Base-by-base conservation (phyloP, 1,284 basidiomycete genomes). In the Pholiota adiposa region DNA sequence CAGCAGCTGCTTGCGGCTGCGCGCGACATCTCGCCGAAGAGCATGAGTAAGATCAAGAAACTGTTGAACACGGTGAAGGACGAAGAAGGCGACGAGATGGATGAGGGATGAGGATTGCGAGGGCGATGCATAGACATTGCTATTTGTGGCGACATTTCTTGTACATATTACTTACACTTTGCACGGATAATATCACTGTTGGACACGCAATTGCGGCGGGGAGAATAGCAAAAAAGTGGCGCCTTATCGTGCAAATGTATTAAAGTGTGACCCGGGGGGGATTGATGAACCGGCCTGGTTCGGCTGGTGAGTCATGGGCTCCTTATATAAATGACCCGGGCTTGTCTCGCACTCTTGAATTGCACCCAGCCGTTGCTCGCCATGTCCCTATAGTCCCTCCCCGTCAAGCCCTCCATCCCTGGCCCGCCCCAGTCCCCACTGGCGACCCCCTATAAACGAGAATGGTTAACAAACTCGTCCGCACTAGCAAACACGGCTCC, bases 1-100 rank as follows among this genome's bases (percentile, higher is more conserved):
- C 90, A 93, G 57, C 86, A 90, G 62, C 84, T 90, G 75, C 88
- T 98, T 62, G 93, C 94, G 27, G 83, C 89, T 48, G 96, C 94
- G 67, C 88, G 94, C 63, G 96, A 98, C 73, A 86, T 91, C 60
- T 86, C 89, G 38, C 90, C 90, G 53, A 92, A 91, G 76, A 90
- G 86, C 71, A 72, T 86, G 60, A 85, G 83, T 65, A 92, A 92
- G 80, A 86, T 92, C 62, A 87, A 88, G 75, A 89, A 88, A 72
- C 78, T 93, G 62, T 77, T 92, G 63, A 89, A 89, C 59, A 89
- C 86, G 25, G 80, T 82, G 63, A 84, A 82, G 72, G 89, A 89
- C 64, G 88, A 87, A 56, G 83, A 75, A 50, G 87, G 86, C 54
- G 87, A 89, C 60, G 78, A 80, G 70, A 92, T 92, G 90, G 91